Evolutionary conservation across 345 rosid species (phyloP), one percentile per base, ranked within the genome.

Genomic region (Populus davidiana): DNA sequence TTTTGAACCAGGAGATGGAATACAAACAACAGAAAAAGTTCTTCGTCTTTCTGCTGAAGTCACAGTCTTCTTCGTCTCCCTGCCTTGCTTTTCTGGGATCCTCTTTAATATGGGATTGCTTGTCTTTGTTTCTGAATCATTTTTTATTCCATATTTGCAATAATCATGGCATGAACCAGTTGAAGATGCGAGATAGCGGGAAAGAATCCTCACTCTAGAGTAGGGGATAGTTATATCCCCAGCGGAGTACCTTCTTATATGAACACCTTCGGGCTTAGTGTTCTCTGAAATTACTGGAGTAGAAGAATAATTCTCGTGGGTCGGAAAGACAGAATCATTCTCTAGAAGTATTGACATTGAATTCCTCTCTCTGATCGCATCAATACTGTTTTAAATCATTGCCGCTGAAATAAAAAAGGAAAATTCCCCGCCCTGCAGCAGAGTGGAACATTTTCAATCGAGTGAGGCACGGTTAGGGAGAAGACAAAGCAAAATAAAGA

Each of bases 241-340:
- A 16, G 88, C 88, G 16, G 92, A 86, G 17, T 78, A 39, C 20
- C 94, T 84, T 84, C 90, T 85, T 27, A 6, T 29, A 41, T 77
- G 77, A 73, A 25, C 86, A 81, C 18, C 14, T 74, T 75, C 74
- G 35, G 85, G 80, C 70, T 77, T 73, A 65, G 31, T 44, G 61
- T 72, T 39, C 69, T 69, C 81, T 1, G 33, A 64, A 39, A 65
- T 80, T 13, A 36, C 73, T 8, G 72, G 67, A 74, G 38, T 64
- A 54, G 54, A 35, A 59, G 65, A 36, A 25, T 64, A 35, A 43
- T 14, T 27, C 23, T 74, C 72, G 2, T n/a, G 72, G 6, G 41
- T 14, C 25, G 13, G n/a, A 23, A 18, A 41, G 52, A 63, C 6
- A 4, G 50, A 49, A 69, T 62, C 69, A 18, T 39, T 79, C 7